A percentile compares a stretch with the other conserved stretches of the same genome.
Conservation (phyloP, 495 filamentous ascomycete species). For the Tirmania nivea region DNA sequence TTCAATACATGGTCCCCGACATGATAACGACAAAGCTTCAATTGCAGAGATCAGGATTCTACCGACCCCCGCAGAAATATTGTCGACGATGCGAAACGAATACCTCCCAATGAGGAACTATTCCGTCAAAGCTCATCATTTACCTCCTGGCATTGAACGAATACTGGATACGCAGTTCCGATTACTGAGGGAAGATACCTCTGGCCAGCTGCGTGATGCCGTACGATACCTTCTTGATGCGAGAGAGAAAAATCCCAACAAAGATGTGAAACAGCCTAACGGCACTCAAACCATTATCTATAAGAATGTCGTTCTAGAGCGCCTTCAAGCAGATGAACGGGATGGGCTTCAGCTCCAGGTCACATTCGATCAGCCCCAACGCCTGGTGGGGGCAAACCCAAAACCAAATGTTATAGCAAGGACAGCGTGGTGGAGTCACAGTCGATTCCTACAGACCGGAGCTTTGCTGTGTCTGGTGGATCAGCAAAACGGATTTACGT, state of each 20-base stretch:
- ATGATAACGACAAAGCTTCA: conserved; percentile 43
- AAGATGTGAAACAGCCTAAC: conserved; percentile 7
- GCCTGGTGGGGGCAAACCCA: conserved; percentile 10
- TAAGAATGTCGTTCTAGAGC: conserved; percentile 19
- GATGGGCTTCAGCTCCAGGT: background rate
- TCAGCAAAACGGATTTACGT: conserved; percentile 26
- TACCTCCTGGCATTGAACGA: conserved; percentile 30
- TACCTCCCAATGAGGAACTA: conserved; percentile 38
- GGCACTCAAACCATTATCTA: conserved; percentile 24
- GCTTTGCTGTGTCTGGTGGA: conserved; percentile 38
- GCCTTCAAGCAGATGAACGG: conserved; percentile 17
- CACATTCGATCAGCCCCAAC: conserved; percentile 33
- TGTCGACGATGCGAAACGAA: conserved; percentile 25
- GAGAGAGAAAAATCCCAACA: conserved; percentile 6
- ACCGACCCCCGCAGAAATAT: conserved; percentile 41
- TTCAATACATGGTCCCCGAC: conserved; percentile 32
- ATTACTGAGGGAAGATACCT: conserved; percentile 41
- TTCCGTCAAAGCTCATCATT: conserved; percentile 28
- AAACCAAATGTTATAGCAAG: conserved; percentile 17
- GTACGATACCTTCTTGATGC: conserved; percentile 24
- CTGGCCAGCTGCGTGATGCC: conserved; percentile 39
- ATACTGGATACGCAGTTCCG: conserved; percentile 51
- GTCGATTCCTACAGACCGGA: conserved; percentile 33
- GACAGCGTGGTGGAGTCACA: conserved; percentile 38
- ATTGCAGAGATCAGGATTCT: conserved; percentile 41